Conservation (phyloP, 257 asterid species). For the Nicotiana tomentosiformis region DNA sequence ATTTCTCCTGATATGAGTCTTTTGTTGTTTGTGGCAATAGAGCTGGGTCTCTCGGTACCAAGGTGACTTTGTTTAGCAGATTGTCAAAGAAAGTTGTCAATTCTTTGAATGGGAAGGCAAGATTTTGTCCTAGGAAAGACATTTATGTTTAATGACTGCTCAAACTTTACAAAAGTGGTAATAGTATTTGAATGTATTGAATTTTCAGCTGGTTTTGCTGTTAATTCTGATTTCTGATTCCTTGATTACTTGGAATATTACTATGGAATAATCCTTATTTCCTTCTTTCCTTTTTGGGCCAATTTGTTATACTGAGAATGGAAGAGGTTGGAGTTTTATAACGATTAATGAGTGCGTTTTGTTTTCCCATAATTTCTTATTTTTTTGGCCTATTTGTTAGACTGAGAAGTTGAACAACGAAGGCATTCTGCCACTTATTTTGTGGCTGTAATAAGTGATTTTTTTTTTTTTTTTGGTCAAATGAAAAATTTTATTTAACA, state of each 20-base stretch:
- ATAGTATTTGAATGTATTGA: conserved; percentile 5
- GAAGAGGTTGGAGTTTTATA: neutral
- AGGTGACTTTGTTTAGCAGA: conserved; percentile 61
- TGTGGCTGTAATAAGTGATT: neutral
- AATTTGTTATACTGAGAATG: neutral
- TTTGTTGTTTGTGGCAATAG: conserved; percentile 52
- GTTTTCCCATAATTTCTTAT: neutral
- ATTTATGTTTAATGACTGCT: conserved; percentile 3
- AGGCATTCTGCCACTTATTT: neutral
- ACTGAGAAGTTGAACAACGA: neutral
- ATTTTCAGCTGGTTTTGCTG: neutral
- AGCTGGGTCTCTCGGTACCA: conserved; percentile 83
- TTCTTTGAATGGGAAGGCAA: conserved; percentile 29
- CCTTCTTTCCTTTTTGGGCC: neutral
- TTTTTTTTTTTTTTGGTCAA: no score
- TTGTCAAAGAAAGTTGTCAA: conserved; percentile 20
- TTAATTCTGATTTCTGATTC: neutral
- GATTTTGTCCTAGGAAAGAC: conserved; percentile 11
- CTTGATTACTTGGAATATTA: neutral
- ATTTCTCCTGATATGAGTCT: conserved; percentile 36
- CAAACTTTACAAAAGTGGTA: conserved; percentile 10
- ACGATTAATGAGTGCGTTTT: neutral
- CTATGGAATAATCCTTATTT: neutral
- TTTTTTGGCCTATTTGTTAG: neutral
- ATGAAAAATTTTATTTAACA: no score